Conservation (phyloP, 177 flowering plant genomes). For the Telopea speciosissima region DNA sequence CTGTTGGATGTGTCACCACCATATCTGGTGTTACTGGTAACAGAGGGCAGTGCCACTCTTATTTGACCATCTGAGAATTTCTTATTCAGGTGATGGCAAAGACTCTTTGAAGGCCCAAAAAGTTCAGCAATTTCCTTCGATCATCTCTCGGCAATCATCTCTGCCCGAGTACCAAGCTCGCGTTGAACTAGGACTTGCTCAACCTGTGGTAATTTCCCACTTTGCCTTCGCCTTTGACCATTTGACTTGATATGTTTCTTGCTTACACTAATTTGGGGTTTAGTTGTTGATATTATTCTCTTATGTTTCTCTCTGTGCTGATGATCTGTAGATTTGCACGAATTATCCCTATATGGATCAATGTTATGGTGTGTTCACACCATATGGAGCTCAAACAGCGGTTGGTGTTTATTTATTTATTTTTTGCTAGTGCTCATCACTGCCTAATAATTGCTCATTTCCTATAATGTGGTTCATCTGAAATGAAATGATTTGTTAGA, state of each 20-base stretch:
- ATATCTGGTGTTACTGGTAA: neutral
- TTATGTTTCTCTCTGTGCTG: constrained; percentile 6
- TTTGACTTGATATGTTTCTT: neutral
- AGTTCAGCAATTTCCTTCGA: constrained; percentile 22
- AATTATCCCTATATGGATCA: constrained; percentile 53
- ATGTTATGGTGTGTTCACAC: constrained; percentile 45
- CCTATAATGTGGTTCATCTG: neutral
- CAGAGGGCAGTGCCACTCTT: neutral
- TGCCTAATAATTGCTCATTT: neutral
- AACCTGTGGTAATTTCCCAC: constrained; percentile 39
- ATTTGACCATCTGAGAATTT: neutral
- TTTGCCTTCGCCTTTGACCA: neutral
- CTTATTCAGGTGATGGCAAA: constrained; percentile 29
- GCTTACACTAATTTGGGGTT: neutral
- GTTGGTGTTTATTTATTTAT: constrained; percentile 26
- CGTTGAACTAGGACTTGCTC: constrained; percentile 48
- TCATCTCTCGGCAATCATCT: constrained; percentile 32
- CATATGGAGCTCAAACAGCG: constrained; percentile 51
- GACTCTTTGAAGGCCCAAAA: constrained; percentile 35
- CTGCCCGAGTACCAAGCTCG: constrained; percentile 28
- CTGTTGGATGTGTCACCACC: too few species aligned
- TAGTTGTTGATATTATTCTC: constrained; percentile 1
- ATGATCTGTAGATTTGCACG: constrained; percentile 34
- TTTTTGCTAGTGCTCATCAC: neutral
- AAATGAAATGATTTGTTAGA: neutral